Conservation (phyloP, 225 moss, liverwort and hornwort species). For the Bryum argenteum region DNA sequence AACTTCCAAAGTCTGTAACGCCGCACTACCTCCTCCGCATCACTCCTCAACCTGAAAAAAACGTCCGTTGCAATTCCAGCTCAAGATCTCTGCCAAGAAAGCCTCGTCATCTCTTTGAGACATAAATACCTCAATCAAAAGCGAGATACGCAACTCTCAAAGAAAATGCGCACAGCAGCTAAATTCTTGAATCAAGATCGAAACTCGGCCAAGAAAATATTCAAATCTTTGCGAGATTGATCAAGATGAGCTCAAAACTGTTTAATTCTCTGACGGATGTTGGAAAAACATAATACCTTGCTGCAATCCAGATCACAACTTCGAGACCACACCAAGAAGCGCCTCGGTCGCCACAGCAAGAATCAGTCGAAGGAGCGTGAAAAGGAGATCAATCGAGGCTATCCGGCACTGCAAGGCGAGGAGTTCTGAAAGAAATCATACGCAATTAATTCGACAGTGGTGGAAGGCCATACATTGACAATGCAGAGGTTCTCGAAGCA, state of each 20-base stretch:
- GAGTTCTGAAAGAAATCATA: not conserved
- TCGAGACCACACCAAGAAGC: constrained; percentile 36
- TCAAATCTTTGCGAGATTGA: not conserved
- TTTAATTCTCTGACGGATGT: not conserved
- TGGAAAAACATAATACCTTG: constrained; percentile 8
- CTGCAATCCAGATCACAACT: not conserved
- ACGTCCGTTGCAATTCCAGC: not conserved
- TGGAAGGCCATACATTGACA: constrained; percentile 11
- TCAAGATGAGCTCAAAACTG: not conserved
- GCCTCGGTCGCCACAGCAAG: constrained; percentile 22
- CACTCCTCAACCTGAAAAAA: constrained; percentile 6
- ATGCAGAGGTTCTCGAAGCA: not conserved
- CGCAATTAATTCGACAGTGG: constrained; percentile 12
- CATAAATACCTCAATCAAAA: not conserved
- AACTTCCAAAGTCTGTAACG: not conserved
- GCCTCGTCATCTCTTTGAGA: not conserved
- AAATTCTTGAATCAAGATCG: not conserved
- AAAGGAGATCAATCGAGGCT: not conserved
- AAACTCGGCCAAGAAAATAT: constrained; percentile 19
- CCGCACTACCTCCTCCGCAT: constrained; percentile 23
- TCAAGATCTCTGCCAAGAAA: not conserved
- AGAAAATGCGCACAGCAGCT: not conserved
- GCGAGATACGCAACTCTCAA: not conserved
- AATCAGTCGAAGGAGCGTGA: constrained; percentile 19
- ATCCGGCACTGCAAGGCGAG: not conserved